These are phyloP conservation scores for Pholiota molesta DNA, from an alignment of 768 basidiomycete species.

Conservation along the genomic window DNA sequence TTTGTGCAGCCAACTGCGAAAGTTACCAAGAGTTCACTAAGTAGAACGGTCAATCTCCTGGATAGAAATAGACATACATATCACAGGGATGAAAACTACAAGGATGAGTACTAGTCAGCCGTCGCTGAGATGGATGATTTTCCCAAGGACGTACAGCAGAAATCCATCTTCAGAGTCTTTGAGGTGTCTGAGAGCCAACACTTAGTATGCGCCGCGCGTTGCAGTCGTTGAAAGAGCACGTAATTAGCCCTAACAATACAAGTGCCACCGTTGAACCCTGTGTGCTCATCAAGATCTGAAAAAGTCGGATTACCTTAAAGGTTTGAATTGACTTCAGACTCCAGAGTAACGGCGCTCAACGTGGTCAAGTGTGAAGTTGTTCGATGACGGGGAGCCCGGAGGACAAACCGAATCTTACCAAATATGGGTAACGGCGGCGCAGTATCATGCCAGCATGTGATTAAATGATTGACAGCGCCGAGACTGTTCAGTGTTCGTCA, in stretches of 20 bases:
- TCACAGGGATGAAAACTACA: conserved; percentile 27
- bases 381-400: not conserved
- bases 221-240: not conserved
- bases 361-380: conserved; percentile 10
- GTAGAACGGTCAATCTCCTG: not conserved
- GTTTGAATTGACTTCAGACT: not conserved
- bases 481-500: not conserved
- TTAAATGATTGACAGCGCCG: not conserved
- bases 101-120: not conserved
- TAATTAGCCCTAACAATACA: not conserved
- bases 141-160: conserved; percentile 10
- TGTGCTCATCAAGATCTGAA: not conserved
- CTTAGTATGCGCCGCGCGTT: not conserved
- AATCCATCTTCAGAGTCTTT: conserved; percentile 15
- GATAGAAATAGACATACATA: conserved; percentile 21
- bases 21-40: not conserved
- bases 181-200: not conserved
- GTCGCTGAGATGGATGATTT: not conserved
- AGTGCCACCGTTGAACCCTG: not conserved
- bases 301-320: not conserved
- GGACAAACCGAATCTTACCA: not conserved
- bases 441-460: too few relatives aligned
- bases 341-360: not conserved
- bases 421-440: conserved; percentile 1
- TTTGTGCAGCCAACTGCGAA: conserved; percentile 61